Percentiles rank a stretch among this genome's conserved stretches.
Conservation (phyloP, 2,329 filamentous ascomycete genomes). For the Keithomyces neogunnii region DNA sequence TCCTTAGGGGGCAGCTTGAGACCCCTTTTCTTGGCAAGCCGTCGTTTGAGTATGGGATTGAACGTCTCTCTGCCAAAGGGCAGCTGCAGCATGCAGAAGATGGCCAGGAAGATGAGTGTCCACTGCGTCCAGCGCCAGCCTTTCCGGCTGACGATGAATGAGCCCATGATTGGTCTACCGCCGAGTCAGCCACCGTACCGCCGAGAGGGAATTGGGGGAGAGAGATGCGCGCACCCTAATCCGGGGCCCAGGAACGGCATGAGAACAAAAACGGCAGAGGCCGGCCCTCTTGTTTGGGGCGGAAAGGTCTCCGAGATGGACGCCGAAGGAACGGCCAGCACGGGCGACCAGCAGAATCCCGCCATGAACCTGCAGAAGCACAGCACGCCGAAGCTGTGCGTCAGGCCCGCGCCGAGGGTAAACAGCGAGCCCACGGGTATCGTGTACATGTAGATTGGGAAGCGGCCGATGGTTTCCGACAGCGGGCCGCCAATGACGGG, state of each 20-base stretch:
- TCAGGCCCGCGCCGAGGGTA: constrained; percentile 44
- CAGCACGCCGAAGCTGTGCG: constrained; percentile 39
- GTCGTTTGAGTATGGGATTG: constrained; percentile 39
- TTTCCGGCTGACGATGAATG: constrained; percentile 35
- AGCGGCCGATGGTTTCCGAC: constrained; percentile 49
- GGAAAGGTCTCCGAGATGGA: constrained; percentile 40
- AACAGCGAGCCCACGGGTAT: constrained; percentile 44
- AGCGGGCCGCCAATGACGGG: constrained; percentile 51
- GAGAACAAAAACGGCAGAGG: constrained; percentile 37
- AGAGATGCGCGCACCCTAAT: constrained; percentile 30
- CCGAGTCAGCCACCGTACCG: neutral
- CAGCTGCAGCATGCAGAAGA: constrained; percentile 25
- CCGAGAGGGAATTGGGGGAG: neutral
- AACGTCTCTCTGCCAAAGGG: constrained; percentile 46
- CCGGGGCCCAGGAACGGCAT: constrained; percentile 46
- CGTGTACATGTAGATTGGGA: constrained; percentile 39
- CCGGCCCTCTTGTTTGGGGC: constrained; percentile 31
- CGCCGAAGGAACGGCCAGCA: constrained; percentile 40
- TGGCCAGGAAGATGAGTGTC: constrained; percentile 38
- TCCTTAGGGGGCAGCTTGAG: constrained; percentile 15
- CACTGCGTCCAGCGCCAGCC: constrained; percentile 48
- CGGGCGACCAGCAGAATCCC: constrained; percentile 41
- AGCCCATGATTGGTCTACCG: constrained; percentile 36
- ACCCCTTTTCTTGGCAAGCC: constrained; percentile 27
- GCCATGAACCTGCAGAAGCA: constrained; percentile 48